Evolutionary conservation across 208 protist genomes (phyloP), one percentile per base, ranked within the genome.

Genomic region (Acanthamoeba lenticulata): DNA sequence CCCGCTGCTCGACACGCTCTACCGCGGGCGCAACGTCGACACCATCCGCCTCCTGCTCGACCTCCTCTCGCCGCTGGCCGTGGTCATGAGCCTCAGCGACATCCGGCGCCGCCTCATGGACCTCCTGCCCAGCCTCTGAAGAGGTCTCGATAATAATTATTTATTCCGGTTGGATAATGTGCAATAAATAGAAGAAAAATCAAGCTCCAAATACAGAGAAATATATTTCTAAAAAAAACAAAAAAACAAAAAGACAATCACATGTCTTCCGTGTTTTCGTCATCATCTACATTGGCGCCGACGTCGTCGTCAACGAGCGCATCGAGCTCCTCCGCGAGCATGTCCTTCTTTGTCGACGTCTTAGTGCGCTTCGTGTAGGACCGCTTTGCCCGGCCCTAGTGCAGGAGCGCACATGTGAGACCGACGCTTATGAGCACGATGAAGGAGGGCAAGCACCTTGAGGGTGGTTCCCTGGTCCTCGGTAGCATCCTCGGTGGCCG

Each of bases 61-160:
- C 69, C 29, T 81, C 29, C 0, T 81, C 40, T 4, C 69, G 2
- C 69, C 69, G 40, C 40, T 81, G 9, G 13, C 38, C 29, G 69
- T 47, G 2, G 69, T 81, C 34, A 45, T 81, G 69, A 81, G 69
- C 69, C 69, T 81, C 36, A 47, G 21, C 69, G 69, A 81, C 32
- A 47, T 81, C 38, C 27, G 69, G 40, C 69, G 27, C 11, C 69
- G 69, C 69, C 69, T 81, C 36, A 40, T 45, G 21, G 69, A 81
- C 19, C 69, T 81, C 32, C 1, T 81, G 36, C 69, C 60, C 60
- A n/a, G 24, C n/a, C 21, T 69, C n/a, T 69, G 60, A 69, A 19
- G 49, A n/a, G n/a, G n/a, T n/a, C n/a, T n/a, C 19, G 49, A 57
- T 57, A 24, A 57, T 57, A 24, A 24, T 57, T 57, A 19, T 9